Percentiles rank a stretch among this genome's conserved stretches.
Conservation (phyloP, 1,139 yeast genomes). For the Candida frijolesensis region DNA sequence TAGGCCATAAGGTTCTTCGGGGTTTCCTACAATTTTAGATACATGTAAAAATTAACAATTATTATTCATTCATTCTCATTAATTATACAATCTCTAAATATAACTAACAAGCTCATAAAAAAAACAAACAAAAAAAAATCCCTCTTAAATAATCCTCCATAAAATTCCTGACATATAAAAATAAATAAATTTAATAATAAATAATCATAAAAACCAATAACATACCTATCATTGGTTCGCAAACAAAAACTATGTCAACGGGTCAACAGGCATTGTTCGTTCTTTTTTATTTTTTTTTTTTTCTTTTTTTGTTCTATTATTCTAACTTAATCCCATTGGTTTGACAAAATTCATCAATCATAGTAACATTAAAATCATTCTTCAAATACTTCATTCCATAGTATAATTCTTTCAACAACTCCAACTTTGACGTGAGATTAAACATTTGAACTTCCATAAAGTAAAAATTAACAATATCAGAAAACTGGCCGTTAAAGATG, state of each 20-base stretch:
- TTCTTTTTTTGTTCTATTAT: too few relatives aligned
- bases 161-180: background rate
- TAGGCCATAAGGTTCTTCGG: too few relatives aligned
- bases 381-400: constrained; percentile 6
- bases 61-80: background rate
- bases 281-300: too few relatives aligned
- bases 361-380: constrained; percentile 2
- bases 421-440: constrained; percentile 18
- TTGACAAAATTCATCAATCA: constrained; percentile 6
- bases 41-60: background rate
- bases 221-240: background rate
- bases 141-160: background rate
- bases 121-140: background rate
- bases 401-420: constrained; percentile 21
- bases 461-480: constrained; percentile 30
- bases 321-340: constrained; percentile 4
- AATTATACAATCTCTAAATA: background rate
- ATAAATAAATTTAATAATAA: background rate
- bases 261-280: background rate
- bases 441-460: constrained; percentile 29
- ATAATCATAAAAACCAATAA: background rate
- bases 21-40: background rate
- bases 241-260: background rate
- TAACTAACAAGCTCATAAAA: background rate
- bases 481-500: constrained; percentile 17